These are phyloP conservation scores for Malus sylvestris DNA, from an alignment of 306 rosid species.

Conservation along the genomic window DNA sequence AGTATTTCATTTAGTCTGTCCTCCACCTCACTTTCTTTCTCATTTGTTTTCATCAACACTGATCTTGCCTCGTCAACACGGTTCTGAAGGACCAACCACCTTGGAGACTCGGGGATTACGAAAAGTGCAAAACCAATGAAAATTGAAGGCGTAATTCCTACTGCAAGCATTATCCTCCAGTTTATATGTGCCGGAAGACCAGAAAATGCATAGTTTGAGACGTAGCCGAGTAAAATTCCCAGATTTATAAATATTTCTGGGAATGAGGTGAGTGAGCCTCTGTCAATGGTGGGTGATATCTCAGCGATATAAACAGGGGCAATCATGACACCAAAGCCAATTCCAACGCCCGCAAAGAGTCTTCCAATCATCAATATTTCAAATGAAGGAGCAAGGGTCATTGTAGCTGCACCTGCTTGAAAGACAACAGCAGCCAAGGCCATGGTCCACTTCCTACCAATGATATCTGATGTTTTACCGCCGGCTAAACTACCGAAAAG, in stretches of 20 bases:
- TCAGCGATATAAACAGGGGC: slow-evolving; percentile 88
- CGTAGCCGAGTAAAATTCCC: slow-evolving; percentile 76
- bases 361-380: slow-evolving; percentile 50
- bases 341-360: slow-evolving; percentile 80
- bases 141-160: slow-evolving; percentile 66
- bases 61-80: slow-evolving; percentile 77
- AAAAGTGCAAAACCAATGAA: slow-evolving; percentile 90
- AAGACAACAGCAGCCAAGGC: slow-evolving; percentile 73
- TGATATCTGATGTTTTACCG: slow-evolving; percentile 77
- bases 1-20: slow-evolving; percentile 80
- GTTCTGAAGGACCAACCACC: slow-evolving; percentile 79
- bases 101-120: slow-evolving; percentile 74
- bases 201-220: slow-evolving; percentile 75
- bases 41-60: slow-evolving; percentile 71
- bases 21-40: slow-evolving; percentile 68
- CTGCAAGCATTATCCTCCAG: slow-evolving; percentile 90
- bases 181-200: slow-evolving; percentile 59
- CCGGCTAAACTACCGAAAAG: slow-evolving; percentile 77
- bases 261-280: slow-evolving; percentile 81
- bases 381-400: slow-evolving; percentile 76
- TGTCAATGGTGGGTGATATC: slow-evolving; percentile 65
- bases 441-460: slow-evolving; percentile 94
- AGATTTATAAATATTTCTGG: slow-evolving; percentile 80
- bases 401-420: slow-evolving; percentile 65
- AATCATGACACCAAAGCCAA: slow-evolving; percentile 86